Evolutionary conservation across 2,329 filamentous ascomycete genomes (phyloP), one percentile per base, ranked within the genome.

Genomic region (Laburnicola sp.): DNA sequence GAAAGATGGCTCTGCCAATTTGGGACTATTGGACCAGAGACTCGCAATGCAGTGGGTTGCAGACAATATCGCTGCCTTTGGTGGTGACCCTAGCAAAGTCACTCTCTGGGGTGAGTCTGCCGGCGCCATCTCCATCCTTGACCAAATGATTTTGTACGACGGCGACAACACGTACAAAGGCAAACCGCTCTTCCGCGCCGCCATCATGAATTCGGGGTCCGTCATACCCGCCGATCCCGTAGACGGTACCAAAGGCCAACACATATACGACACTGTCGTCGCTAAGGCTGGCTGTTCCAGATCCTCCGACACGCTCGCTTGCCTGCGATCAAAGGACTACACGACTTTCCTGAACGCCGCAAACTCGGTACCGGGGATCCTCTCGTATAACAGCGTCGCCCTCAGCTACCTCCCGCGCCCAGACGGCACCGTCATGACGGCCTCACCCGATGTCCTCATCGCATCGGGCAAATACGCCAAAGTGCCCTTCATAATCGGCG

Each of bases 101-200:
- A 92, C 88, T 0, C 86, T 93, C 52, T 91, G 86, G 86, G 89
- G 89, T 25, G 85, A 92, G 66, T 64, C 58, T 34, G 70, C 74
- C 6, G 76, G 76, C 9, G 58, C 69, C 10, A 90, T 91, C 55
- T 91, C 87, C 0, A 87, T 89, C 1, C 81, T 87, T 42, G 83
- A 91, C 62, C 89, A 93, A 60, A 90, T 91, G 82, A 75, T 83
- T 1, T 75, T 92, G 8, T 91, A 89, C 59, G 81, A 84, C 30
- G 89, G 89, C 5, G 78, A 93, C 69, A 82, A 84, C 65, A 85
- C 77, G 0, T 91, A 92, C 75, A 90, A 91, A 2, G 87, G 85
- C 46, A 84, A 87, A 62, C 78, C 85, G 1, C 78, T 94, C 0
- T 93, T 94, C 80, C 82, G 86, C 25, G 88, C 77, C 1, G 88